Percentiles rank a stretch among this genome's conserved stretches.
Conservation (phyloP, 495 filamentous ascomycete species). For the Penicillium coprophilum region DNA sequence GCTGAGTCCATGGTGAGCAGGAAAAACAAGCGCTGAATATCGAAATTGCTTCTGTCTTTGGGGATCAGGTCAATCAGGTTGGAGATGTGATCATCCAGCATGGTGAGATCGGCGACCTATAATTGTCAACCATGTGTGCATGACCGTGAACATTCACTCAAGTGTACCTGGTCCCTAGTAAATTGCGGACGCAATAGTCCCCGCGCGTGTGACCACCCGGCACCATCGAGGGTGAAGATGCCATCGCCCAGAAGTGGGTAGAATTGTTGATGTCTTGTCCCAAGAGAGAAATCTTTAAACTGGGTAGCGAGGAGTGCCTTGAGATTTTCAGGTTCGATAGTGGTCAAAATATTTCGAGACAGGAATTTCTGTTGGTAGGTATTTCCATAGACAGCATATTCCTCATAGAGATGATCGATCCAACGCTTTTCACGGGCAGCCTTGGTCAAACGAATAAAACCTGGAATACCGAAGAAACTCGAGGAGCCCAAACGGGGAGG, state of each 20-base stretch:
- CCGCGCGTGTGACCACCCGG: slow-evolving; percentile 60
- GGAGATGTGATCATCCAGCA: slow-evolving; percentile 57
- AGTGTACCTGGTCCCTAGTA: slow-evolving; percentile 46
- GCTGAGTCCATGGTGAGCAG: slow-evolving; percentile 64
- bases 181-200: slow-evolving; percentile 56
- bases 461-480: slow-evolving; percentile 33
- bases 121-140: slow-evolving; percentile 7
- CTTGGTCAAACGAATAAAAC: slow-evolving; percentile 28
- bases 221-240: slow-evolving; percentile 72
- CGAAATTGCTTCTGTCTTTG: slow-evolving; percentile 50
- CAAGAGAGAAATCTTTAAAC: slow-evolving; percentile 66
- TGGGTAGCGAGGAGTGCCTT: slow-evolving; percentile 81
- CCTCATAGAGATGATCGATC: slow-evolving; percentile 36
- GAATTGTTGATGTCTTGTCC: slow-evolving; percentile 45
- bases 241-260: slow-evolving; percentile 54
- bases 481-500: slow-evolving; percentile 22
- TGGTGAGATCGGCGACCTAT: slow-evolving; percentile 42
- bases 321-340: slow-evolving; percentile 79
- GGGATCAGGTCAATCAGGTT: slow-evolving; percentile 52
- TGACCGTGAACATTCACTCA: background rate
- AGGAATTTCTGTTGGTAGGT: slow-evolving; percentile 38
- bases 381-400: slow-evolving; percentile 34
- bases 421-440: slow-evolving; percentile 35
- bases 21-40: slow-evolving; percentile 61
- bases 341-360: slow-evolving; percentile 42